Base-by-base conservation (phyloP, 768 basidiomycete genomes). In the Phanerochaete carnosa region DNA sequence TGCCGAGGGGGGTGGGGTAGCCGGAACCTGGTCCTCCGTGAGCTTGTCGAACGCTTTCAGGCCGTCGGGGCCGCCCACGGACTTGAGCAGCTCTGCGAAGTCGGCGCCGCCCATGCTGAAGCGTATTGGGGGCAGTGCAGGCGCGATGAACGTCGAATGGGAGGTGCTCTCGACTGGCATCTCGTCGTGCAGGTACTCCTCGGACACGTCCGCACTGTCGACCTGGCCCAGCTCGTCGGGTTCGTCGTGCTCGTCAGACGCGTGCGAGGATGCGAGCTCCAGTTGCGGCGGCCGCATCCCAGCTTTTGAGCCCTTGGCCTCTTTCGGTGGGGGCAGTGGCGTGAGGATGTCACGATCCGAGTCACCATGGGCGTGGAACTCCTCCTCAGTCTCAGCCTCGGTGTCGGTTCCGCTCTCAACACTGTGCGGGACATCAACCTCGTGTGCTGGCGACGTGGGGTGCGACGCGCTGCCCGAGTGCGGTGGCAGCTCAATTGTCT, bases 71-170 rank as follows among this genome's bases (percentile, higher is more conserved):
- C 81, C 82, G 37, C 81, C 83, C 6, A 86, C 83, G 32, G 83
- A 82, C 65, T 74, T 83, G 54, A 91, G 79, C 19, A 91, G 73
- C 60, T 90, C 89, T 0, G 87, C 84, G 68, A 98, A 95, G 70
- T 96, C 94, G 0, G 85, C 78, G 49, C 86, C 83, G 60, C 85
- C 89, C 76, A 96, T 81, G 16, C 94, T 95, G 72, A 96, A 89
- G n/a, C 92, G 86, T 68, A 96, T 94, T 0, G 92, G 92, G 2
- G 94, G 94, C 29, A 95, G 77, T 2, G 92, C 90, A 39, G 94
- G 94, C 0, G 92, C 90, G 52, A 93, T 91, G 70, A 89, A 90
- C 22, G 92, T 92, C 6, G 89, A 78, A 66, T 82, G 83, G 8
- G 88, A 86, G 12, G 82, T 85, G 45, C 80, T 82, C 69, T 90